These are phyloP conservation scores for Fagopyrum homotropicum DNA, from an alignment of 148 eudicot genomes.

Conservation along the genomic window DNA sequence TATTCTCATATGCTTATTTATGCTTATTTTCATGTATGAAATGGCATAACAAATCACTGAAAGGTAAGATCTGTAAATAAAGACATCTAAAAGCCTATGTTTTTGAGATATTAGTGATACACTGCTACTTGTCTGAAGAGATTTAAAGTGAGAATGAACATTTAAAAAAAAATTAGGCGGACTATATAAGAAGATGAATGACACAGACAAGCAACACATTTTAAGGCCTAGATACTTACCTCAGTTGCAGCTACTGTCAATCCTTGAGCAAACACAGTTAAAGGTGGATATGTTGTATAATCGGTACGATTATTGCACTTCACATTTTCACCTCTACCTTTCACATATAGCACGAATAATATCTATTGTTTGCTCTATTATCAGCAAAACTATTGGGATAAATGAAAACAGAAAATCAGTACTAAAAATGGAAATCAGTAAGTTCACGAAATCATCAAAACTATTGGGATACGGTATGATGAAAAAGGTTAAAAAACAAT, in stretches of 20 bases:
- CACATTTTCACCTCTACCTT: not conserved
- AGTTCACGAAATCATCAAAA: too few species aligned
- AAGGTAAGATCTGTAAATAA: not conserved
- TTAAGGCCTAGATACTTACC: not conserved
- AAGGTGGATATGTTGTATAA: not conserved
- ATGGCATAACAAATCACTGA: not conserved
- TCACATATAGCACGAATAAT: not conserved
- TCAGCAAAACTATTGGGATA: too few species aligned
- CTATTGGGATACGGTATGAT: too few species aligned
- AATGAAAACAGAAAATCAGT: too few species aligned
- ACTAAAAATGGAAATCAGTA: too few species aligned
- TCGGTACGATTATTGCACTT: not conserved
- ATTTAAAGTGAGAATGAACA: too few species aligned
- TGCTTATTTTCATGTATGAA: not conserved
- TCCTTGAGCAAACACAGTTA: not conserved
- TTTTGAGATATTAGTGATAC: too few species aligned
- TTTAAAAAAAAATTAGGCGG: too few species aligned
- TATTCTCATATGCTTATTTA: not conserved
- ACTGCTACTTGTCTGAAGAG: too few species aligned
- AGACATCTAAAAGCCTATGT: too few species aligned
- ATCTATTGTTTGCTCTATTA: too few species aligned
- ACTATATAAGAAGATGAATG: not conserved
- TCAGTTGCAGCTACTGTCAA: not conserved
- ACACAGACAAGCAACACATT: not conserved
- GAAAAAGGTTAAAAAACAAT: too few species aligned